Evolutionary conservation across 2,329 filamentous ascomycete species (phyloP).

Genomic region (Diatrype stigma): DNA sequence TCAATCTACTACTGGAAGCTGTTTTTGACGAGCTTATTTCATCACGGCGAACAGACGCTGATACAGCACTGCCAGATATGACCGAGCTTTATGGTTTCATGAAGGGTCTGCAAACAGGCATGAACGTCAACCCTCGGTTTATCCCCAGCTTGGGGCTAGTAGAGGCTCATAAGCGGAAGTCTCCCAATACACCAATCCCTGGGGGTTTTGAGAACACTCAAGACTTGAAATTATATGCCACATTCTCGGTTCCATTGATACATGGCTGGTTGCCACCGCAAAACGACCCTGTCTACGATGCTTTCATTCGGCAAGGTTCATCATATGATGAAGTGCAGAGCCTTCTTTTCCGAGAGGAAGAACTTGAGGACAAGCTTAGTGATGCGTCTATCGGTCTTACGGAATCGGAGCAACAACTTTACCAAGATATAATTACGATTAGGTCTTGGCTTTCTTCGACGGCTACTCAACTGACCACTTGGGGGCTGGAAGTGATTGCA

Average conservation of each 20-base stretch:
- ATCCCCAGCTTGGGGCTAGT: constrained; percentile 53
- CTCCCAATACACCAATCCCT: constrained; percentile 44
- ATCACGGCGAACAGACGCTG: constrained; percentile 57
- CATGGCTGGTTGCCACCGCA: constrained; percentile 86
- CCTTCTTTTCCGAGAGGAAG: constrained; percentile 82
- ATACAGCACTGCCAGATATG: constrained; percentile 74
- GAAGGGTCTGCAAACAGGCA: constrained; percentile 84
- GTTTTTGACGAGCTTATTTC: constrained; percentile 93
- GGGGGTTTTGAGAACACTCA: constrained; percentile 83
- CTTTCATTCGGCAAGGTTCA: constrained; percentile 69
- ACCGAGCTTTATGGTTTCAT: constrained; percentile 84
- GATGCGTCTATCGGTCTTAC: constrained; percentile 54
- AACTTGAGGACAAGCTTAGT: constrained; percentile 74
- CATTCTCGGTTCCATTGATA: constrained; percentile 82
- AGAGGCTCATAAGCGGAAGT: constrained; percentile 46
- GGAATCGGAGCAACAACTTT: constrained; percentile 69
- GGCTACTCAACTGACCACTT: constrained; percentile 81
- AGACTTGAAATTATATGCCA: constrained; percentile 88
- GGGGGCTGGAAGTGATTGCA: constrained; percentile 72
- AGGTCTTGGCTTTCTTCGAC: constrained; percentile 76
- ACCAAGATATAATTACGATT: constrained; percentile 80
- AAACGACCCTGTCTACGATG: constrained; percentile 61
- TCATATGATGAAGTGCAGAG: constrained; percentile 93
- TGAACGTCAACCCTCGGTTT: constrained; percentile 96
- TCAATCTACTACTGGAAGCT: constrained; percentile 80